Base-by-base conservation (phyloP, 1,284 basidiomycete species). In the Neolentinus lepideus region DNA sequence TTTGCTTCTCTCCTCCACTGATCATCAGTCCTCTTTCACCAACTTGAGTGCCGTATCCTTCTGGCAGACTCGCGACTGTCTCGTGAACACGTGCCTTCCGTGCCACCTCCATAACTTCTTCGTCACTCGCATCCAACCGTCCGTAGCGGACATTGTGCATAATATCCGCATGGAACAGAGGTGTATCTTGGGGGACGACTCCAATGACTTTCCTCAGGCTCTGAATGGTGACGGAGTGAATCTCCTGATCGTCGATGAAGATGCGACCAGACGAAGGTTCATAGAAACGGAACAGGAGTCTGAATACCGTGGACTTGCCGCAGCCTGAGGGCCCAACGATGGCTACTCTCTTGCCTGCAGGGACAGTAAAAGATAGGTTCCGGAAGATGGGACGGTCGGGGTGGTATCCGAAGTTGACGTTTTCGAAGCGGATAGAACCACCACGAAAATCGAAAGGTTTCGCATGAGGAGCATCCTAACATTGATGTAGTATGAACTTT, bases 11-110 rank as follows among this genome's bases (percentile, higher is more conserved):
- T 0, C 97, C 96, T 0, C 96, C 96, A 14, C 92, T 94, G 56
- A 99, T 94, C 97, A 99, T 98, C 65, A 98, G 70, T 1, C 96
- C 96, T 24, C 96, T 76, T 71, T 99, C 96, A 1, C 96, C 97
- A 10, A 99, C 97, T 66, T 90, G 89, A 8, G 96, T 99, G 45
- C 72, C 66, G 70, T 96, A 99, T 52, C 88, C 88, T 2, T 94
- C 90, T 0, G 94, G 94, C 35, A 99, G 72, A 36, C 82, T 77
- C 71, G 80, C 73, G 52, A 99, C 83, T 16, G 92, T 86, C 16
- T 88, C 76, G 63, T 95, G 90, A 9, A 98, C 89, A 63, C 92
- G 92, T 33, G 96, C 97, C 70, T 90, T 88, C 66, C 75, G 76
- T 45, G 94, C 88, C 1, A 87, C 96, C 60, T 84, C 85, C 55